Conservation (phyloP, 163 green algal genomes). For the Prototheca wickerhamii region DNA sequence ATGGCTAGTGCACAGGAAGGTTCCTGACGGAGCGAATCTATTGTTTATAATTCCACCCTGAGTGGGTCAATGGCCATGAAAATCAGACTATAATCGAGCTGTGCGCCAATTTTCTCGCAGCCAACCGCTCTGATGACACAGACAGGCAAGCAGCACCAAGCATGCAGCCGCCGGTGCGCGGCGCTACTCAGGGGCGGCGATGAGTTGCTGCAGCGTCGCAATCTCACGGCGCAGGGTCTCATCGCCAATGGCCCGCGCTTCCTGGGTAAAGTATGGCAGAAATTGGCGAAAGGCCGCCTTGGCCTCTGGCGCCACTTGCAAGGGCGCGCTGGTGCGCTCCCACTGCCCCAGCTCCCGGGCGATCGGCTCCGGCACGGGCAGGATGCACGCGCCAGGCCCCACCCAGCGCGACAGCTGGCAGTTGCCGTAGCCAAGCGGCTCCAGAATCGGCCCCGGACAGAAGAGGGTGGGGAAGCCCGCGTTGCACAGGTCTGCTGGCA, state of each 20-base stretch:
- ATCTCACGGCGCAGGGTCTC: slow-evolving; percentile 15
- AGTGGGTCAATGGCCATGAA: no score
- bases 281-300: slow-evolving; percentile 17
- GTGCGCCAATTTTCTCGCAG: no score
- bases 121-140: no score
- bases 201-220: slow-evolving; percentile 16
- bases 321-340: slow-evolving; percentile 20
- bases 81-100: no score
- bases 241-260: slow-evolving; percentile 6
- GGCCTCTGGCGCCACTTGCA: slow-evolving; percentile 17
- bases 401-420: slow-evolving; percentile 18
- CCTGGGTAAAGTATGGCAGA: slow-evolving; percentile 15
- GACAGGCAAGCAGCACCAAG: background rate
- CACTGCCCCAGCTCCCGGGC: slow-evolving; percentile 17
- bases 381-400: slow-evolving; percentile 12
- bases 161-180: background rate
- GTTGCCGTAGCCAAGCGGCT: background rate
- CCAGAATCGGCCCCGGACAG: slow-evolving; percentile 9
- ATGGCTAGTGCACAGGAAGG: no score
- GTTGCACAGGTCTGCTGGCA: background rate
- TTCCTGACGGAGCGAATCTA: no score
- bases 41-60: no score
- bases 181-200: slow-evolving; percentile 3
- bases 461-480: slow-evolving; percentile 5
- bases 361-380: slow-evolving; percentile 14